These are phyloP conservation scores for Elaeagnus macrophylla DNA, from an alignment of 306 rosid species.

Conservation along the genomic window DNA sequence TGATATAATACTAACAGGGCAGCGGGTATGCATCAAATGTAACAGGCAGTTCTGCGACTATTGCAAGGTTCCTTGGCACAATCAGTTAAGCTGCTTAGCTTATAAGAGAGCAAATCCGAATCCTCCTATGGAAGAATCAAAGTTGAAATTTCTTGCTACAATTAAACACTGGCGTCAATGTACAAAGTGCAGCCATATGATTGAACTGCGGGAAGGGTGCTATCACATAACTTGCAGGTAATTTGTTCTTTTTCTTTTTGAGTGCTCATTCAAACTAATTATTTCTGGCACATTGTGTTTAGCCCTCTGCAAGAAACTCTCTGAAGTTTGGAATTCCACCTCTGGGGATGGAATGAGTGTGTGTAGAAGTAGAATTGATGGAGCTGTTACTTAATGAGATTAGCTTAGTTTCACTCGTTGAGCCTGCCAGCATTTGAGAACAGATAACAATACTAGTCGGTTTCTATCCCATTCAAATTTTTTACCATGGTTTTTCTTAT, in stretches of 20 bases:
- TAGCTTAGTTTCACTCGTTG: too few species aligned
- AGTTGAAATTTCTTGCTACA: constrained; percentile 57
- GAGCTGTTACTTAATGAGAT: too few species aligned
- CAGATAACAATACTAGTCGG: too few species aligned
- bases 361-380: too few species aligned
- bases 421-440: too few species aligned
- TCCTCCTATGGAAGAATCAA: constrained; percentile 46
- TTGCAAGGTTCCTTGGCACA: constrained; percentile 85
- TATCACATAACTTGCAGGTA: constrained; percentile 93
- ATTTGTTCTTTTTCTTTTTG: not conserved
- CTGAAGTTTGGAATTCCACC: too few species aligned
- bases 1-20: constrained; percentile 20
- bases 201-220: constrained; percentile 85
- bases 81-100: constrained; percentile 27
- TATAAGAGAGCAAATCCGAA: constrained; percentile 37
- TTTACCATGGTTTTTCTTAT: not conserved
- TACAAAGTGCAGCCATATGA: constrained; percentile 66
- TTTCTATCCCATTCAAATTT: too few species aligned
- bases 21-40: constrained; percentile 60
- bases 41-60: constrained; percentile 46
- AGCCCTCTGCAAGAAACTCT: too few species aligned
- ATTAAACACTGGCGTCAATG: constrained; percentile 65
- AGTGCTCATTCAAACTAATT: not conserved
- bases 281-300: not conserved
- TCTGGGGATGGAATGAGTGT: too few species aligned